phyloP scores from a whole-genome alignment of 352 stramenopile genomes.

The Globisporangium camurandrum region DNA sequence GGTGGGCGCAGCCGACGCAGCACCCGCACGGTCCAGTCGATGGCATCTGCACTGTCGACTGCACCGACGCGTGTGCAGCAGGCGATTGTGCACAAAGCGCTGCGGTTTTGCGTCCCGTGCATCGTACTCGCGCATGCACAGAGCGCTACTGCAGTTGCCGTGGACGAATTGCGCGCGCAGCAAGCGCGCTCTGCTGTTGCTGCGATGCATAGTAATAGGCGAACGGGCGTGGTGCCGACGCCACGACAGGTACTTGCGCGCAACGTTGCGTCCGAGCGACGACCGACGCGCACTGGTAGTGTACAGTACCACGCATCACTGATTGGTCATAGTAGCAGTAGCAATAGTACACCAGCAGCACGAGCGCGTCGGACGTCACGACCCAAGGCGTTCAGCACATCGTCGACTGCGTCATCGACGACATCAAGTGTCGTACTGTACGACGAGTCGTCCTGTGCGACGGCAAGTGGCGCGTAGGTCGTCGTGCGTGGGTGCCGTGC shows the following conservation, averaged over 20 bases:
- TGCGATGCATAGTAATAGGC: background rate
- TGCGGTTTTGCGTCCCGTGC: slow-evolving; percentile 45
- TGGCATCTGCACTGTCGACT: slow-evolving; percentile 6
- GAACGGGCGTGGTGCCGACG: slow-evolving; percentile 1
- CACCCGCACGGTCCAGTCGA: background rate
- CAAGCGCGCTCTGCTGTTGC: slow-evolving; percentile 2
- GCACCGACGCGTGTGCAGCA: slow-evolving; percentile 6
- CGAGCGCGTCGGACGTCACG: slow-evolving; percentile 1
- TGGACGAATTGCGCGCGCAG: slow-evolving; percentile 25
- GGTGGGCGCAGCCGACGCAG: background rate
- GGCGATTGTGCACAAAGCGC: slow-evolving; percentile 31
- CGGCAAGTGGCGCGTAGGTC: too few species aligned
- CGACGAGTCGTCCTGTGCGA: slow-evolving; percentile 7
- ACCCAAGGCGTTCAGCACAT: slow-evolving; percentile 13
- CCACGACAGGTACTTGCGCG: slow-evolving; percentile 9
- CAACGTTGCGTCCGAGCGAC: background rate
- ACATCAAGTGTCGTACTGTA: slow-evolving; percentile 14
- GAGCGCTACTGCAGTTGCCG: slow-evolving; percentile 27
- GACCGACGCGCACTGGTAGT: slow-evolving; percentile 3
- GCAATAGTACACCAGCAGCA: too few species aligned
- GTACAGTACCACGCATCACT: background rate
- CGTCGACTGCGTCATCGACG: slow-evolving; percentile 11
- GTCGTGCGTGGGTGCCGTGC: too few species aligned
- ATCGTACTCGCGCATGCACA: slow-evolving; percentile 33
- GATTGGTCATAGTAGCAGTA: background rate